Percentiles rank a stretch among this genome's conserved stretches.
phyloP scores from a whole-genome alignment of 2,329 filamentous ascomycete species.

The Fusarium sulawesiense region DNA sequence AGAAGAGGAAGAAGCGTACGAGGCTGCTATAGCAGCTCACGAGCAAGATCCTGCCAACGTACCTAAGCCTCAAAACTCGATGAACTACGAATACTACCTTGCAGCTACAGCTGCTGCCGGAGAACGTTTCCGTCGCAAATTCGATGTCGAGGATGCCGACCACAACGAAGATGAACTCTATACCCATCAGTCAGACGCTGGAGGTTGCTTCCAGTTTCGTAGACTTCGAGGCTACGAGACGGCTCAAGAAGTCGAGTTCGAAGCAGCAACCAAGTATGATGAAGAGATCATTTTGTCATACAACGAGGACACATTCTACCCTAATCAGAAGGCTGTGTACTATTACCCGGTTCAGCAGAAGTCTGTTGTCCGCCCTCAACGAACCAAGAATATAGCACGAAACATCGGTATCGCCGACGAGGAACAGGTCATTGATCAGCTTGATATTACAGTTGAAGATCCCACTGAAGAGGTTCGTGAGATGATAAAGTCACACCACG shows the following conservation, averaged over 20 bases:
- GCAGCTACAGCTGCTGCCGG: conserved; percentile 61
- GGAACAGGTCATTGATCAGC: conserved; percentile 65
- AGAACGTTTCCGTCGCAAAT: conserved; percentile 68
- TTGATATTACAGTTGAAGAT: conserved; percentile 66
- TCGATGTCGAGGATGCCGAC: conserved; percentile 67
- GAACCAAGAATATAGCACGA: conserved; percentile 71
- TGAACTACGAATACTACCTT: conserved; percentile 76
- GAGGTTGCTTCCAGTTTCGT: conserved; percentile 68
- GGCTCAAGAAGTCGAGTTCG: conserved; percentile 65
- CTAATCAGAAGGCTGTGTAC: conserved; percentile 68
- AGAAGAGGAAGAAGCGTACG: conserved; percentile 64
- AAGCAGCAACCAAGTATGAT: conserved; percentile 70
- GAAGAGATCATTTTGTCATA: conserved; percentile 72
- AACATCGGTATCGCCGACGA: conserved; percentile 62
- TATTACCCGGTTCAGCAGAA: conserved; percentile 77
- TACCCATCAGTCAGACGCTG: conserved; percentile 60
- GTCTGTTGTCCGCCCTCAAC: conserved; percentile 70
- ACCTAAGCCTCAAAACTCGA: conserved; percentile 66
- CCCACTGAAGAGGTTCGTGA: conserved; percentile 64
- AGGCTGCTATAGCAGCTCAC: conserved; percentile 63
- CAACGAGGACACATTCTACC: conserved; percentile 63
- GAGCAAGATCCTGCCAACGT: conserved; percentile 67
- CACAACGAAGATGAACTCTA: conserved; percentile 67
- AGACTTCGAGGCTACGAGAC: conserved; percentile 74
- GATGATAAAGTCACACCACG: conserved; percentile 65